These are phyloP conservation scores for Pythium angustatum DNA, from an alignment of 352 stramenopile species.

Conservation along the genomic window DNA sequence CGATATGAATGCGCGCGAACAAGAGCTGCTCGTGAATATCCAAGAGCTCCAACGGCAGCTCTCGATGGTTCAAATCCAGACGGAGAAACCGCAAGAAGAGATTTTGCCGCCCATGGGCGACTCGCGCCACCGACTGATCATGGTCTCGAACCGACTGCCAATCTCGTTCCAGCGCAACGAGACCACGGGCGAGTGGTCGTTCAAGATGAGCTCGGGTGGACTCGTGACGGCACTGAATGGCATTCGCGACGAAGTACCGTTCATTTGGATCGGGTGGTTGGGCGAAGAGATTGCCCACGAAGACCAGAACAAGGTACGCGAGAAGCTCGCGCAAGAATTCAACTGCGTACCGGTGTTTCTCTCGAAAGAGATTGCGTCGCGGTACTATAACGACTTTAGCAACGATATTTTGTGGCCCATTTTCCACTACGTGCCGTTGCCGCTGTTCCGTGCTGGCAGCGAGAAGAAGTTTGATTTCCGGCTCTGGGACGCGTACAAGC, in stretches of 20 bases:
- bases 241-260: constrained; percentile 86
- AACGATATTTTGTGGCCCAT: constrained; percentile 92
- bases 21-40: constrained; percentile 90
- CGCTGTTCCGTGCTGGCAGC: constrained; percentile 81
- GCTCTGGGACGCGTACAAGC: constrained; percentile 87
- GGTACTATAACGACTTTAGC: constrained; percentile 93
- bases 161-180: constrained; percentile 89
- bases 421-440: constrained; percentile 91
- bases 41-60: constrained; percentile 90
- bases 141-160: constrained; percentile 91
- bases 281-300: constrained; percentile 85
- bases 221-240: constrained; percentile 89
- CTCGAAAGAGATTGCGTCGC: constrained; percentile 83
- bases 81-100: constrained; percentile 74
- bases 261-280: constrained; percentile 92
- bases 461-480: constrained; percentile 93
- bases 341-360: constrained; percentile 91
- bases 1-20: constrained; percentile 81
- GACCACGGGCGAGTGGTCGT: constrained; percentile 81
- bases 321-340: constrained; percentile 85
- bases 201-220: constrained; percentile 87
- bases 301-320: constrained; percentile 77
- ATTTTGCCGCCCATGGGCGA: constrained; percentile 62
- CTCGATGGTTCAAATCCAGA: constrained; percentile 85
- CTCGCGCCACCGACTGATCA: constrained; percentile 77